phyloP scores from a whole-genome alignment of 179 eudicot species.

The Kewa caespitosa region DNA sequence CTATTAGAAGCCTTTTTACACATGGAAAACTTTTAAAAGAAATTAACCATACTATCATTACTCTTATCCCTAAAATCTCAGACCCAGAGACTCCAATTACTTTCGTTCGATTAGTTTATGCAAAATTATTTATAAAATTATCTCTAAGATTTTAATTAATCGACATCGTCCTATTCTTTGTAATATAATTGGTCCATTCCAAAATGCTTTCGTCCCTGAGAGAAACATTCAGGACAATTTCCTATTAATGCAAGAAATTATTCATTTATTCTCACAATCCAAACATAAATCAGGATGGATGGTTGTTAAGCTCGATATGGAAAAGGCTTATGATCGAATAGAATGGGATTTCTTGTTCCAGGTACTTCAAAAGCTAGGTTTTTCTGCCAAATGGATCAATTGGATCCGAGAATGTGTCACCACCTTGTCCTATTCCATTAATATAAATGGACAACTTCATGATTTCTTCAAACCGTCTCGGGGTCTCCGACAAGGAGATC shows the following conservation, averaged over 20 bases:
- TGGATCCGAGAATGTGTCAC: background rate
- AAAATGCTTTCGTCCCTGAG: background rate
- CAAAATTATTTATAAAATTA: background rate
- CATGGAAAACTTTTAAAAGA: background rate
- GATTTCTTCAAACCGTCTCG: background rate
- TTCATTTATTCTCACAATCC: background rate
- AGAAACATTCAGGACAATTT: background rate
- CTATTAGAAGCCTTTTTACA: background rate
- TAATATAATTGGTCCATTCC: background rate
- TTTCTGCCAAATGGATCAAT: background rate
- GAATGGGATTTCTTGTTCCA: background rate
- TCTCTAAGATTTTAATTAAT: background rate
- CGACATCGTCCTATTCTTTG: background rate
- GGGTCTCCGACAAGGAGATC: background rate
- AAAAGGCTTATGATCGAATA: constrained; percentile 6
- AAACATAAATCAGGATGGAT: background rate
- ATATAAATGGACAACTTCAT: background rate
- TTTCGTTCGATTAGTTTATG: constrained; percentile 5
- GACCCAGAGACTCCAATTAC: background rate
- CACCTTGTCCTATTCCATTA: background rate
- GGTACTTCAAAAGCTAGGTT: background rate
- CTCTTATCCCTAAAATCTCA: background rate
- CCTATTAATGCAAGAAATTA: background rate
- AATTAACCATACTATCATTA: background rate
- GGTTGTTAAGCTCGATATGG: background rate